A percentile compares a stretch with the other conserved stretches of the same genome.
phyloP scores from a whole-genome alignment of 352 stramenopile species.

The Blastocystis sp. region DNA sequence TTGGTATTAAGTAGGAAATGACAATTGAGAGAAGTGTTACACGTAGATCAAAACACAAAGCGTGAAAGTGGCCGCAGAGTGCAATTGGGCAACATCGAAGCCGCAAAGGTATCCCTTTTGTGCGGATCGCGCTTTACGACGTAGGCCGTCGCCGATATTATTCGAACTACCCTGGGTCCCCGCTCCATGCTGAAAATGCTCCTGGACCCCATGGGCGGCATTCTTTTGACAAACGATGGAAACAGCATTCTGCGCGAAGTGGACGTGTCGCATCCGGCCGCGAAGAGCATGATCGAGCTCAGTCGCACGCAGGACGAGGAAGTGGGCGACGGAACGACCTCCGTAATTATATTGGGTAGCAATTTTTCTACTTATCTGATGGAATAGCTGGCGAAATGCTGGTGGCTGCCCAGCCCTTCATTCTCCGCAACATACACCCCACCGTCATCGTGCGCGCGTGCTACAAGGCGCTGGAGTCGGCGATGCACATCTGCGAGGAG shows the following conservation, averaged over 20 bases:
- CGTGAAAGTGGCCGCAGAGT: constrained; percentile 92
- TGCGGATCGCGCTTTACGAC: not conserved
- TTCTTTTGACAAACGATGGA: constrained; percentile 99
- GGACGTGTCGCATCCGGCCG: constrained; percentile 93
- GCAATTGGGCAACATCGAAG: constrained; percentile 95
- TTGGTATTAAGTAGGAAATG: constrained; percentile 65
- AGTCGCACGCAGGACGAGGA: constrained; percentile 96
- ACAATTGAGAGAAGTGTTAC: not conserved
- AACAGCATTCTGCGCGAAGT: constrained; percentile 97
- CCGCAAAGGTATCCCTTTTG: constrained; percentile 79
- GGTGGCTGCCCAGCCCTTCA: constrained; percentile 90
- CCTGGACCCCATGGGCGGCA: constrained; percentile 96
- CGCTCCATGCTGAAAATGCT: constrained; percentile 99
- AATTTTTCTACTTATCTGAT: not conserved
- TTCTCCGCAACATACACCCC: constrained; percentile 92
- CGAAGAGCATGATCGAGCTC: constrained; percentile 99
- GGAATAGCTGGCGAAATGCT: constrained; percentile 90
- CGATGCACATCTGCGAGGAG: constrained; percentile 87
- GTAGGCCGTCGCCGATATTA: constrained; percentile 92
- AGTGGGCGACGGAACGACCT: constrained; percentile 99
- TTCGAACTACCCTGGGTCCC: constrained; percentile 95
- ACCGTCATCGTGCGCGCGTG: constrained; percentile 94
- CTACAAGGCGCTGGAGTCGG: constrained; percentile 80
- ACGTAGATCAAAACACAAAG: constrained; percentile 91
- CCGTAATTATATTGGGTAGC: constrained; percentile 92